Conservation (phyloP, 2,329 filamentous ascomycete species). For the Cryphonectria carpinicola region DNA sequence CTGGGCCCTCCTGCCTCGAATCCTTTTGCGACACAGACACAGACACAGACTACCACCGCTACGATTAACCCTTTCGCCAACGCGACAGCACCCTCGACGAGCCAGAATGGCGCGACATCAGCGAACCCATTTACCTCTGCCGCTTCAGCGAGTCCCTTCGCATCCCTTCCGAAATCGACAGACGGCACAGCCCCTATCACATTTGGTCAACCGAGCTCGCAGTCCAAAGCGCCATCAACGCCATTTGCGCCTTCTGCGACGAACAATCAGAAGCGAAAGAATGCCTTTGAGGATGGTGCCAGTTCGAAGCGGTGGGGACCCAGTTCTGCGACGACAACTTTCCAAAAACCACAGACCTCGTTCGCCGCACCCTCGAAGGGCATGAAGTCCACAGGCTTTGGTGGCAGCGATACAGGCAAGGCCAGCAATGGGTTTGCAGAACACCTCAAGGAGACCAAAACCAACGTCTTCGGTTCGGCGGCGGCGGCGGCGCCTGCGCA, state of each 20-base stretch:
- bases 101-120: constrained; percentile 4
- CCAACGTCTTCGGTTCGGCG: constrained; percentile 17
- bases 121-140: constrained; percentile 24
- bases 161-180: constrained; percentile 7
- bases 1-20: constrained; percentile 18
- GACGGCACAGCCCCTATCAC: constrained; percentile 9
- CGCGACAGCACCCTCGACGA: constrained; percentile 5
- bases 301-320: constrained; percentile 17
- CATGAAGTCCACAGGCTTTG: constrained; percentile 13
- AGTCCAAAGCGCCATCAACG: not conserved
- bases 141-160: constrained; percentile 19
- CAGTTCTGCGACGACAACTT: constrained; percentile 13
- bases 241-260: constrained; percentile 11
- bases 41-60: constrained; percentile 12
- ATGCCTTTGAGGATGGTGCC: constrained; percentile 23
- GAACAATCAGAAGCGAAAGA: constrained; percentile 26
- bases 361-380: constrained; percentile 8
- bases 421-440: constrained; percentile 26
- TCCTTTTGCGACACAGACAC: constrained; percentile 29
- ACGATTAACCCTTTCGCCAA: constrained; percentile 17
- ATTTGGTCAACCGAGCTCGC: constrained; percentile 13
- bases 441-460: constrained; percentile 13
- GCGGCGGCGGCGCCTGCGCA: constrained; percentile 16
- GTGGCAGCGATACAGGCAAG: constrained; percentile 20
- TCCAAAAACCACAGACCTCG: constrained; percentile 17